Conservation (phyloP, 345 rosid species). For the Excoecaria agallocha region DNA sequence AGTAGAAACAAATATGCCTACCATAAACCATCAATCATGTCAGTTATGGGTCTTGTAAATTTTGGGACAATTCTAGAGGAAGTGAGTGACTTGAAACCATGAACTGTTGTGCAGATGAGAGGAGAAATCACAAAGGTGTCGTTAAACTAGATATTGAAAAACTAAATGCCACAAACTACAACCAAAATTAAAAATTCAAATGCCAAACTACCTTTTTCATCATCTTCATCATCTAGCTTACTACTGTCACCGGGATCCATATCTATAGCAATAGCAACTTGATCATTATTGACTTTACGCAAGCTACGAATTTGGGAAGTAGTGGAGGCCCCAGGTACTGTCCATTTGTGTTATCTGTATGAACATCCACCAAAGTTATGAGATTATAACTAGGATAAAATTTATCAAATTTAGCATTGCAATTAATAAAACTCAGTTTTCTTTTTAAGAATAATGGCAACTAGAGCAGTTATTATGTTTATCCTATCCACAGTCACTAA, state of each 20-base stretch:
- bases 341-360: conserved; percentile 73
- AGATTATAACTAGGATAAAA: neutral
- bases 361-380: conserved; percentile 15
- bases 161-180: neutral
- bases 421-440: neutral
- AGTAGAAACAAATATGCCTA: conserved; percentile 24
- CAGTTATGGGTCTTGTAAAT: conserved; percentile 74
- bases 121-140: neutral
- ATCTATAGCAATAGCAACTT: conserved; percentile 84
- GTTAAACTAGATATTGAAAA: neutral
- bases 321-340: conserved; percentile 46
- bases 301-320: conserved; percentile 83
- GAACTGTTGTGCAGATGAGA: conserved; percentile 41
- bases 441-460: neutral
- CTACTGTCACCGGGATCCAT: conserved; percentile 40
- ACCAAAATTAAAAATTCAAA: neutral
- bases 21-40: conserved; percentile 91
- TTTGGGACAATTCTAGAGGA: conserved; percentile 75
- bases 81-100: conserved; percentile 91
- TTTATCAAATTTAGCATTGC: neutral
- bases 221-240: conserved; percentile 81
- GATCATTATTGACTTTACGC: conserved; percentile 82
- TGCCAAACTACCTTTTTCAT: conserved; percentile 68
- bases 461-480: neutral
- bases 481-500: neutral